These are phyloP conservation scores for Erodium texanum DNA, from an alignment of 441 rosid species.

Conservation along the genomic window DNA sequence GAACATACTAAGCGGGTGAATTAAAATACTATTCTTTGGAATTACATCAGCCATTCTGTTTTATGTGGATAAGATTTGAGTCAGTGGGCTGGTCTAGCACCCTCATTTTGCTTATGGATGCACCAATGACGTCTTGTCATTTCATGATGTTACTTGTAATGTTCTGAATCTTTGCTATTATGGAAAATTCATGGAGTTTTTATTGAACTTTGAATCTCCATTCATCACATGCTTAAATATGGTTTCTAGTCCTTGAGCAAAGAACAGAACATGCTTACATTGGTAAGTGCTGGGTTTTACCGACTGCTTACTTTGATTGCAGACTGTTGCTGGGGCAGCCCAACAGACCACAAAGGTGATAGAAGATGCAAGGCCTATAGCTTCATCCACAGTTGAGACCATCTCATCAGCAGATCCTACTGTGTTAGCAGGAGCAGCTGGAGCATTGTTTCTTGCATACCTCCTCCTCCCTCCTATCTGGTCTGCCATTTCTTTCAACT, in stretches of 20 bases:
- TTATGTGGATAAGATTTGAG: background rate
- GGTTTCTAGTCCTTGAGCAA: background rate
- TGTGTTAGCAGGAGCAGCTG: conserved; percentile 56
- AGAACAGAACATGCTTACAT: background rate
- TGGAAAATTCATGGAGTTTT: background rate
- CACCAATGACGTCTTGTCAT: background rate
- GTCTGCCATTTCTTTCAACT: conserved; percentile 50
- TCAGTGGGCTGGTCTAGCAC: background rate
- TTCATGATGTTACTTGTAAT: no score
- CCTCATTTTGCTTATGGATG: background rate
- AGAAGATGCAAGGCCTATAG: conserved; percentile 67
- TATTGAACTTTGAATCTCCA: background rate
- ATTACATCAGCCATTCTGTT: background rate
- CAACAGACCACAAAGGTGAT: conserved; percentile 51
- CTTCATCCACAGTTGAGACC: conserved; percentile 70
- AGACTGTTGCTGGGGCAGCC: conserved; percentile 74
- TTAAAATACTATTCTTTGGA: background rate
- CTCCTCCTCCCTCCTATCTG: conserved; percentile 70
- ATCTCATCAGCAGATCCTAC: conserved; percentile 63
- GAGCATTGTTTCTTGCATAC: conserved; percentile 49
- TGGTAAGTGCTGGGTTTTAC: background rate
- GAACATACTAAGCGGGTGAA: no score
- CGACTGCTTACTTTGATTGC: conserved; percentile 15
- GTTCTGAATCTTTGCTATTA: no score
- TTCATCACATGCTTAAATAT: background rate